Percentiles rank a stretch among this genome's conserved stretches.
Conservation (phyloP, 495 filamentous ascomycete genomes). For the Neurospora sp. region DNA sequence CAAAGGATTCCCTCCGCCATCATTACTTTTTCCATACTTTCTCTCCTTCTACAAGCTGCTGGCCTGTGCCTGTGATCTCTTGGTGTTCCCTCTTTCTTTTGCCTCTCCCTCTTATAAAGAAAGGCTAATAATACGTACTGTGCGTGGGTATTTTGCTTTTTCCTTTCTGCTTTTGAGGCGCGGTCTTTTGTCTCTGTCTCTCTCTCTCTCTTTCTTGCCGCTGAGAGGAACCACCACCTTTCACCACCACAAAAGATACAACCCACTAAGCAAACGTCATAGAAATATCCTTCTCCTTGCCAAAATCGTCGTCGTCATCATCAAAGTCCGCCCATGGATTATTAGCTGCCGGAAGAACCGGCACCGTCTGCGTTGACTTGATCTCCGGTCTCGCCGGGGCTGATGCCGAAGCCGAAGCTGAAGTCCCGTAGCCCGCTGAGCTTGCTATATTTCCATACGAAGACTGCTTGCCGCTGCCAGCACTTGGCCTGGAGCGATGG, state of each 20-base stretch:
- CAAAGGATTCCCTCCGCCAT: not conserved
- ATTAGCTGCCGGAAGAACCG: conserved; percentile 42
- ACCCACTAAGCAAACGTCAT: conserved; percentile 57
- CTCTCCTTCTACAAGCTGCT: not conserved
- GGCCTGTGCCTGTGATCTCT: not conserved
- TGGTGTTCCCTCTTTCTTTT: not conserved
- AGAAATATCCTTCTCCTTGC: conserved; percentile 61
- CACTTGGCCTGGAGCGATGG: not conserved
- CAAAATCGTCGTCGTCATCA: conserved; percentile 64
- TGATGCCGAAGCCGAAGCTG: conserved; percentile 8
- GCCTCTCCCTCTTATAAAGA: not conserved
- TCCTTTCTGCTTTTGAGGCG: not conserved
- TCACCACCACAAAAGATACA: not conserved
- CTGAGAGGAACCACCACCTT: no score
- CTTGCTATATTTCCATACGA: not conserved
- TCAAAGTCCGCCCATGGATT: conserved; percentile 80
- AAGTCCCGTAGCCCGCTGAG: not conserved
- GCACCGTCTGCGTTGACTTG: conserved; percentile 29
- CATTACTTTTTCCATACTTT: not conserved
- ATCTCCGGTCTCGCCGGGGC: conserved; percentile 31
- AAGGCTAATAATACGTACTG: not conserved
- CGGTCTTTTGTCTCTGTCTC: no score
- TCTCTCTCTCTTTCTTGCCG: not conserved
- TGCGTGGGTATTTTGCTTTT: not conserved
- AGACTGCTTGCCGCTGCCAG: not conserved